phyloP scores from a whole-genome alignment of 768 basidiomycete species.

The Phylloporus arenicola region DNA sequence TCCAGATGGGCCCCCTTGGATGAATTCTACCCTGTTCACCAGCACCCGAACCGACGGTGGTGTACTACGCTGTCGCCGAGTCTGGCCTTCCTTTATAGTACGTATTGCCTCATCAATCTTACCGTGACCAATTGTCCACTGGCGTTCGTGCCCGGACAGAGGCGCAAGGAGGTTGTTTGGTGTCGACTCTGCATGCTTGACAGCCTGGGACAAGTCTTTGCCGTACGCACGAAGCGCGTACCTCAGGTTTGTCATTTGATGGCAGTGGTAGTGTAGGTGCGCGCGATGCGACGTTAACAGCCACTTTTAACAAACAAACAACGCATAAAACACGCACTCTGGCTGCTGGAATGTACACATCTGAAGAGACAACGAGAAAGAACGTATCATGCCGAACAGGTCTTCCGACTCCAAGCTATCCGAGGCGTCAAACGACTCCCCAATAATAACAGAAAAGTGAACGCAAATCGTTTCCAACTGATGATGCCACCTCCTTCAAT shows the following conservation, averaged over 20 bases:
- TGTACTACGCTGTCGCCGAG: constrained; percentile 8
- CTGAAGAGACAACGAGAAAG: constrained; percentile 72
- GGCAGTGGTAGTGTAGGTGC: neutral
- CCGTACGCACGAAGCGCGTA: neutral
- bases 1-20: no score
- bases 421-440: constrained; percentile 60
- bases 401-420: constrained; percentile 74
- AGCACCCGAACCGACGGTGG: constrained; percentile 12
- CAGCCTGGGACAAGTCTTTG: constrained; percentile 35
- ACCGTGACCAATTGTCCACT: constrained; percentile 63
- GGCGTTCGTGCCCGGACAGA: constrained; percentile 39
- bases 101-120: constrained; percentile 82
- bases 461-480: constrained; percentile 56
- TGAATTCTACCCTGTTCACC: no score
- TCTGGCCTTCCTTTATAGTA: constrained; percentile 62
- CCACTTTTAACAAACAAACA: constrained; percentile 52
- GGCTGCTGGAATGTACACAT: constrained; percentile 33
- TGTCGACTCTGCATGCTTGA: constrained; percentile 33
- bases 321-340: no score
- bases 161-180: constrained; percentile 34
- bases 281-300: constrained; percentile 44
- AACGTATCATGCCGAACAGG: constrained; percentile 70
- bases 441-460: constrained; percentile 63
- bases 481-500: constrained; percentile 52
- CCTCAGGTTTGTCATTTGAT: constrained; percentile 4